Evolutionary conservation across 129 eudicot genomes (phyloP).

Genomic region (Daucus carota): DH1_v3.0 NC_030383.2:6945001-6945500

Average conservation of each 20-base stretch:
- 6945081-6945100: too few species aligned
- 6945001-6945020: too few species aligned
- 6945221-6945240: background rate
- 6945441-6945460: background rate
- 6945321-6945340: constrained; percentile 4
- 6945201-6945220: too few species aligned
- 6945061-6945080: too few species aligned
- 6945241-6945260: constrained; percentile 5
- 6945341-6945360: background rate
- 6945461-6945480: too few species aligned
- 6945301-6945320: background rate
- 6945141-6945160: too few species aligned
- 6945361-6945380: constrained; percentile 8
- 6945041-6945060: too few species aligned
- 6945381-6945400: background rate
- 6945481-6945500: background rate
- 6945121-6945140: too few species aligned
- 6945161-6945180: too few species aligned
- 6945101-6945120: too few species aligned
- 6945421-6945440: background rate
- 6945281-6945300: constrained; percentile 9
- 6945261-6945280: constrained; percentile 3
- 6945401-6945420: background rate
- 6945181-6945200: too few species aligned
- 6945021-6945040: too few species aligned